These are phyloP conservation scores for Daldinia concentrica DNA, from an alignment of 495 filamentous ascomycete genomes.

Conservation along the genomic window DNA sequence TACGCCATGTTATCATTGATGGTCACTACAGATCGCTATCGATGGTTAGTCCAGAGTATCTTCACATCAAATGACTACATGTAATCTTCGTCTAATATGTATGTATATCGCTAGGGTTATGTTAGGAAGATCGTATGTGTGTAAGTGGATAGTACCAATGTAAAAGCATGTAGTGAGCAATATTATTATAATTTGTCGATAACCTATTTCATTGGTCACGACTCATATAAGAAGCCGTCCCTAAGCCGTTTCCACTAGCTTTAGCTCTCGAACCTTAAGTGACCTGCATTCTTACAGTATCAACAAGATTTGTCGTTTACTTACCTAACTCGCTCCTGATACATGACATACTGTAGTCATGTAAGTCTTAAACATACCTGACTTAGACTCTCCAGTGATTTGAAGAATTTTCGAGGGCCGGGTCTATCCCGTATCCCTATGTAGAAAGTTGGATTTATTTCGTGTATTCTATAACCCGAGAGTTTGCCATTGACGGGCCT, in stretches of 20 bases:
- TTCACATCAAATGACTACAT: conserved; percentile 16
- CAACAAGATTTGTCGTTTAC: neutral
- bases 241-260: too few species aligned
- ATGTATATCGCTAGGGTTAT: neutral
- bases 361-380: neutral
- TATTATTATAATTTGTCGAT: too few species aligned
- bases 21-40: conserved; percentile 12
- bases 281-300: conserved; percentile 10
- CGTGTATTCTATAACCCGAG: conserved; percentile 4
- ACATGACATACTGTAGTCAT: neutral
- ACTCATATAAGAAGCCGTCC: conserved; percentile 6
- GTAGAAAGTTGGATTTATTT: neutral
- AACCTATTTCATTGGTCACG: conserved; percentile 28
- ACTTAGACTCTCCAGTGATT: neutral
- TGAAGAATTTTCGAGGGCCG: neutral
- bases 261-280: neutral
- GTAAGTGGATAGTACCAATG: conserved; percentile 7
- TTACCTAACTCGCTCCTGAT: neutral
- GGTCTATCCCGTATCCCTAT: neutral
- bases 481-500: neutral
- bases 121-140: neutral
- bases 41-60: conserved; percentile 1
- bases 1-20: conserved; percentile 16
- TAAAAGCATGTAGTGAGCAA: too few species aligned
- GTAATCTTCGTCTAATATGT: neutral